A percentile compares a stretch with the other conserved stretches of the same genome.
These are phyloP conservation scores for Prunus dulcis DNA, from an alignment of 306 rosid species.

Conservation along the genomic window DNA sequence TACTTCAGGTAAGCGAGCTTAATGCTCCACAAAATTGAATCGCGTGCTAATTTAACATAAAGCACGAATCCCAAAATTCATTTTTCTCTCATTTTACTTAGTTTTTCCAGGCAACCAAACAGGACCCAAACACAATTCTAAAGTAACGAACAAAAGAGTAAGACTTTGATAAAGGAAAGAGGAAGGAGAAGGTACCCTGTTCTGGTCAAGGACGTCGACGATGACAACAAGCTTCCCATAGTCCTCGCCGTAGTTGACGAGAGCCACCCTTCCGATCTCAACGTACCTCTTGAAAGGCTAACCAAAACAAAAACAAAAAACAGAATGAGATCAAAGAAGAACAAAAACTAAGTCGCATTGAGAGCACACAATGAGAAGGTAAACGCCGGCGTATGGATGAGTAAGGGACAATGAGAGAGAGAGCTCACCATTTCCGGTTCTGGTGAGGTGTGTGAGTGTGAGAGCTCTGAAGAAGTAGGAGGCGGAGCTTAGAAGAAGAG, in stretches of 20 bases:
- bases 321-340: neutral
- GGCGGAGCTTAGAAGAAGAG: constrained; percentile 1
- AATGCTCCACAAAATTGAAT: neutral
- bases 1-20: neutral
- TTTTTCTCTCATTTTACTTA: too few species aligned
- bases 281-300: constrained; percentile 94
- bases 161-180: neutral
- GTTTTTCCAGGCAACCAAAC: neutral
- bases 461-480: neutral
- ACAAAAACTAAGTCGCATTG: neutral
- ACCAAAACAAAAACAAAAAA: neutral
- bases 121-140: neutral
- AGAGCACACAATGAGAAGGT: neutral
- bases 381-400: neutral
- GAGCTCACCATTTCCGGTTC: constrained; percentile 50
- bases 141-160: neutral
- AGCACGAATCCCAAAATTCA: neutral
- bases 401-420: neutral
- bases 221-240: constrained; percentile 91
- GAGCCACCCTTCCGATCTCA: constrained; percentile 94
- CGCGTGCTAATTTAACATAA: neutral
- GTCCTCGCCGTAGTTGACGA: constrained; percentile 83
- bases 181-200: constrained; percentile 37
- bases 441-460: constrained; percentile 16
- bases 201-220: constrained; percentile 91